Evolutionary conservation across 2,329 filamentous ascomycete genomes (phyloP), one percentile per base, ranked within the genome.

Genomic region (Colletotrichum magnum): DNA sequence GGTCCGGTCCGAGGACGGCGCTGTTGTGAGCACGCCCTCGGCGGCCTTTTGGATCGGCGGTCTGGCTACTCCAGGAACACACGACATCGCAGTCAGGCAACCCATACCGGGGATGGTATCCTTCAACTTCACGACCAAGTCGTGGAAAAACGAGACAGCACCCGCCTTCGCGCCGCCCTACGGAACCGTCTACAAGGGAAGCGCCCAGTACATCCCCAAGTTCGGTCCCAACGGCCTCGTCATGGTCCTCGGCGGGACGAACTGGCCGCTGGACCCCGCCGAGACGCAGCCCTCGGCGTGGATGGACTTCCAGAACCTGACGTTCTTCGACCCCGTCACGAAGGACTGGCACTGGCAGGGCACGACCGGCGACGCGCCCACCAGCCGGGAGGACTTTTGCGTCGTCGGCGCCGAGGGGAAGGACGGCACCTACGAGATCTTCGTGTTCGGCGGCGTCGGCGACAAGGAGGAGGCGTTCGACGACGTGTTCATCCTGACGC

Each of bases 351-450:
- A 39, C 45, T 70, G 62, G 57, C 68, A 70, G 58, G 36, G 6
- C 6, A 54, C 68, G 13, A 66, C 58, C 41, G 68, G 68, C 2
- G 47, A 56, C 6, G 48, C 45, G 21, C 68, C 68, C 6, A 12
- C 39, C 1, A 28, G 21, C 3, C 57, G 68, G 5, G 5, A 36
- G 9, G 18, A 47, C n/a, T 45, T 32, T 16, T 70, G 68, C 61
- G 24, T 28, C 7, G 57, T 52, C 12, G 62, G 62, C 6, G 68
- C 39, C n/a, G 15, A 24, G 51, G 59, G 62, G 21, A 24, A 18
- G 32, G 36, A 56, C n/a, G 62, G 51, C 43, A 70, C 68, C 7
- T 58, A 58, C 45, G 68, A 70, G 45, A 66, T 70, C 43, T 62
- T 39, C 47, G 58, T 41, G 24, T 32, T 43, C 9, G 41, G 41